A percentile compares a stretch with the other conserved stretches of the same genome.
Conservation (phyloP, 768 basidiomycete species). For the Trametes cinnabarina region DNA sequence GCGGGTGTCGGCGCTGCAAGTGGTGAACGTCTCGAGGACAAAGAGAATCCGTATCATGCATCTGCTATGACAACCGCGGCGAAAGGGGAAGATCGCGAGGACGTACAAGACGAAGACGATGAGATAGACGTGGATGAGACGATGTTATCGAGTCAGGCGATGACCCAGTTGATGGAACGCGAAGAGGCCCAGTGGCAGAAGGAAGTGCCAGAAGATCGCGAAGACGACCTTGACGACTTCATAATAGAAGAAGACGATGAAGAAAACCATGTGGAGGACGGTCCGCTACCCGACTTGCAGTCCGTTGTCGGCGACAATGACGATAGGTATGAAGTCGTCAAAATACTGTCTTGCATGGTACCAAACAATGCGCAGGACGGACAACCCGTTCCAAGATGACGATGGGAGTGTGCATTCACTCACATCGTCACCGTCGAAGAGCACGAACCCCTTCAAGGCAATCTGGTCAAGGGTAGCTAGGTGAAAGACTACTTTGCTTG, state of each 20-base stretch:
- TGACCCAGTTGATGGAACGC: slow-evolving; percentile 38
- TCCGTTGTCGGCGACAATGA: neutral
- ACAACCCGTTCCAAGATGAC: neutral
- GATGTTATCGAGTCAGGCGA: slow-evolving; percentile 50
- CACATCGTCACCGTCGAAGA: slow-evolving; percentile 6
- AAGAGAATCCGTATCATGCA: slow-evolving; percentile 24
- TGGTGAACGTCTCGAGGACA: slow-evolving; percentile 2
- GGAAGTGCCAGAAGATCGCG: slow-evolving; percentile 26
- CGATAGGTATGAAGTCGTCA: neutral
- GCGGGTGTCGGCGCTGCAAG: neutral
- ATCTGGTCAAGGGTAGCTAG: slow-evolving; percentile 18
- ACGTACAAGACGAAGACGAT: slow-evolving; percentile 2
- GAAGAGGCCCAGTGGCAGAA: slow-evolving; percentile 28
- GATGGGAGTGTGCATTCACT: neutral
- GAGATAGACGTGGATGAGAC: slow-evolving; percentile 55
- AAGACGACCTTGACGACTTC: slow-evolving; percentile 23
- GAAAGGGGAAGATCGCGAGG: neutral
- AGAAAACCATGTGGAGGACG: slow-evolving; percentile 35
- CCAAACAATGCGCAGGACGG: neutral
- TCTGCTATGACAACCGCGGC: neutral
- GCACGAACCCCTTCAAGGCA: slow-evolving; percentile 17
- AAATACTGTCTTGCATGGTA: neutral
- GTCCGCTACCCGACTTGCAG: slow-evolving; percentile 25
- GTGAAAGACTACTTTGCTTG: neutral
- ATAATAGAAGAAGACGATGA: slow-evolving; percentile 31